Base-by-base conservation (phyloP, 352 stramenopile genomes). In the Globisporangium perplexum region DNA sequence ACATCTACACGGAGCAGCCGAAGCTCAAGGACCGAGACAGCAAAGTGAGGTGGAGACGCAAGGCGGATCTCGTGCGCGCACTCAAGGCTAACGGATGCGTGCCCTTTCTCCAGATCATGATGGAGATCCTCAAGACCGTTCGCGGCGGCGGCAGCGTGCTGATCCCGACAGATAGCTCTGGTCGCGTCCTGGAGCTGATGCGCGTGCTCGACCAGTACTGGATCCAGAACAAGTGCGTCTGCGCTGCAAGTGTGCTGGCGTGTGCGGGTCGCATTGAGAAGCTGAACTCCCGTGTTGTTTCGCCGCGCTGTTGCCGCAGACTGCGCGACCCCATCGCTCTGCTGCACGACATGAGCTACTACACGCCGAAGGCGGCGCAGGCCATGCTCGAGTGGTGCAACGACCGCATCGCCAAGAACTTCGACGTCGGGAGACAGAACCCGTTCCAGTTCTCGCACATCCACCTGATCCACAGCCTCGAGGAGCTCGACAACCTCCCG, bases 181-280 rank as follows among this genome's bases (percentile, higher is more conserved):
- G 93, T 5, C 86, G 96, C 22, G 88, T 98, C n/a, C 71, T 99
- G 1, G 96, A 99, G 74, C 63, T 99, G 8, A 88, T 98, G 58
- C 79, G 96, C n/a, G 70, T 98, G 3, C 60, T 99, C 22, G 84
- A 98, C 60, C 80, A 96, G 67, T 96, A 98, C 67, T 99, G 95
- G 95, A 96, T 97, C 53, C 77, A 95, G 51, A 94, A 98, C 68
- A 96, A 97, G 71, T 90, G 83, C 28, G 79, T 41, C 62, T 28
- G n/a, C 22, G 10, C 11, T 26, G 20, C 26, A 30, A 30, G 3
- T 26, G 7, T 45, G 39, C 15, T n/a, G 38, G 38, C 38, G 15
- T 7, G n/a, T 43, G 17, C n/a, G n/a, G 18, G 24, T 20, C 11
- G 14, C 7, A 0, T 43, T 63, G 24, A 31, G 1, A 18, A 39